These are phyloP conservation scores for Echeveria elegans DNA, from an alignment of 164 flowering plant genomes.

Conservation along the genomic window DNA sequence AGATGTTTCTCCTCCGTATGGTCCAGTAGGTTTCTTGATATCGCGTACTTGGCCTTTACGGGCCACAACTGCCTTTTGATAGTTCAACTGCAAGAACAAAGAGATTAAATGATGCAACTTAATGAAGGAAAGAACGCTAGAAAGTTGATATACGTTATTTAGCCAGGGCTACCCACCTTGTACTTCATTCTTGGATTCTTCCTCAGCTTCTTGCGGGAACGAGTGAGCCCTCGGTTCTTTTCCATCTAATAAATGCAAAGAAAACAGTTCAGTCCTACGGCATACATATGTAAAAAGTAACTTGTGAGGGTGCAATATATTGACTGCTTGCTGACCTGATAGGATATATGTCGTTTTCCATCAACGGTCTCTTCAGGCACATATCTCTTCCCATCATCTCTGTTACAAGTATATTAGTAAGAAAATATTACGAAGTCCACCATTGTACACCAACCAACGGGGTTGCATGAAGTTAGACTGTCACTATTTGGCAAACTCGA, in stretches of 20 bases:
- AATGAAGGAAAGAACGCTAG: not conserved
- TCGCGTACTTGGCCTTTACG: conserved; percentile 77
- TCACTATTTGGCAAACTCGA: no score
- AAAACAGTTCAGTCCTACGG: not conserved
- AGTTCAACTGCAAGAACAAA: conserved; percentile 50
- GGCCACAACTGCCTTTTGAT: conserved; percentile 35
- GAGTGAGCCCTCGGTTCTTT: conserved; percentile 89
- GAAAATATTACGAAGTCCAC: no score
- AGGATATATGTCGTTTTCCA: conserved; percentile 66
- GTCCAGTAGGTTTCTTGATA: conserved; percentile 46
- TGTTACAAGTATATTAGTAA: conserved; percentile 18
- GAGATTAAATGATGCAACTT: not conserved
- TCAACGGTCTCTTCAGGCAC: conserved; percentile 47
- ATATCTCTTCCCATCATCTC: conserved; percentile 28
- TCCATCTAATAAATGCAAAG: conserved; percentile 46
- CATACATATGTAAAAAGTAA: not conserved
- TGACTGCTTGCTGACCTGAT: conserved; percentile 46
- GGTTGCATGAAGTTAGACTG: no score
- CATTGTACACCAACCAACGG: no score
- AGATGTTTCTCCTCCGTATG: conserved; percentile 78
- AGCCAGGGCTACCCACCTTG: conserved; percentile 34
- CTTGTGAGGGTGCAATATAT: not conserved
- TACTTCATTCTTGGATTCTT: conserved; percentile 97
- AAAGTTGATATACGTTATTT: not conserved
- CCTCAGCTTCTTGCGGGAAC: conserved; percentile 51